Base-by-base conservation (phyloP, 257 asterid species). In the Gentiana straminea region DNA sequence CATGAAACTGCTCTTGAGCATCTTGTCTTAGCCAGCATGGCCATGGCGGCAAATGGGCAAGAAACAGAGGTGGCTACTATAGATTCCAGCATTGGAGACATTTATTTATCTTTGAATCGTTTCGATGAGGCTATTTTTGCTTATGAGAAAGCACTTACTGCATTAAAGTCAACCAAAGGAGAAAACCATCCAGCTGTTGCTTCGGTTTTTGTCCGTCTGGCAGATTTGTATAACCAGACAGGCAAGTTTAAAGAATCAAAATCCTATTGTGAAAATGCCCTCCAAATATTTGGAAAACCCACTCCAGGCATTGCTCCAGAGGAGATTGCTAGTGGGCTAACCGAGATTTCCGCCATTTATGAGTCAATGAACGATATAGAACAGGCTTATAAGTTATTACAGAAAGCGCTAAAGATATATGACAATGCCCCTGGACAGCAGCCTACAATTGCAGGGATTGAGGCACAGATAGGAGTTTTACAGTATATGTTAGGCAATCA, bases 381-480 rank as follows among this genome's bases (percentile, higher is more conserved):
- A 48, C 89, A 78, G 64, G 92, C 98, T 0, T 57, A 86, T 59
- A 87, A 87, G 75, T 36, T 91, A 73, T 76, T 91, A 51, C 84
- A 81, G 54, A 91, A 72, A 86, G 98, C 98, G 2, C 64, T 87
- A n/a, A 84, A 87, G 79, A 81, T 91, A 37, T 91, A 86, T 58
- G 77, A 79, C 3, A 84, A 86, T 58, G 83, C 94, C 33, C 96
- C 96, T 2, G 98, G 96, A 41, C 96, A 85, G 73, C 94, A 84
- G 68, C 84, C 70, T 73, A 82, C 95, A 0, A 67, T 83, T 62
- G 94, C 96, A 6, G 94, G 95, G 33, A 91, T 91, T 7, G 98
- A 91, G 66, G 96, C 95, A 59, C 96, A 87, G 71, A 82, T 87
- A 86, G 98, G 96, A 50, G 96, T 86, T 51, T 72, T 91, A 82